phyloP scores from a whole-genome alignment of 345 rosid species.

The Pseudoturritis turrita region DNA sequence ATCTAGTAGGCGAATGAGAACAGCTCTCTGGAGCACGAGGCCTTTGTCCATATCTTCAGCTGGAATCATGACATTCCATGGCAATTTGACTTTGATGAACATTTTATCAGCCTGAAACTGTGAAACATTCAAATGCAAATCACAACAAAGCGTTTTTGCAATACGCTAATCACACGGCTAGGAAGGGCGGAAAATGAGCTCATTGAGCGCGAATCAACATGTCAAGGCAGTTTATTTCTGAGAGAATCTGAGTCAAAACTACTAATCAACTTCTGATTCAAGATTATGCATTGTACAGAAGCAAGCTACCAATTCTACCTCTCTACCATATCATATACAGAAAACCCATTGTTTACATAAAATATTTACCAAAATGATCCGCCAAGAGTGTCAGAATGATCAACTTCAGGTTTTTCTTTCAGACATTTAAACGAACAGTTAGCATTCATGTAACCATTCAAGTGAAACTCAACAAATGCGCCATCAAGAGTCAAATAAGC shows the following conservation, averaged over 20 bases:
- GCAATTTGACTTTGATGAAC: constrained; percentile 61
- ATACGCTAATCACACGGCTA: background rate
- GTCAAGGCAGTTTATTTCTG: background rate
- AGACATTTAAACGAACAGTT: constrained; percentile 5
- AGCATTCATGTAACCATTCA: background rate
- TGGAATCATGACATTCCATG: constrained; percentile 62
- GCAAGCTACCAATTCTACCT: background rate
- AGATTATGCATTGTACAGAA: background rate
- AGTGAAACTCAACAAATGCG: background rate
- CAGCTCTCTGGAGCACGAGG: constrained; percentile 51
- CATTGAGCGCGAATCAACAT: background rate
- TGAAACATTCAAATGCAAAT: background rate
- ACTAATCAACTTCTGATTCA: background rate
- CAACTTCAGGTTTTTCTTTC: background rate
- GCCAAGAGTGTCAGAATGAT: background rate
- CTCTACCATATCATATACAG: background rate
- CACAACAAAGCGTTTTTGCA: background rate
- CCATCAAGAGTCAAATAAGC: background rate
- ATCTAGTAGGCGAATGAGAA: constrained; percentile 49
- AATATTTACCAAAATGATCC: background rate
- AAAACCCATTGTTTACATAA: background rate
- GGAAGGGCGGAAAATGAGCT: background rate
- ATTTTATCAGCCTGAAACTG: constrained; percentile 22
- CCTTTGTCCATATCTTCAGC: constrained; percentile 58
- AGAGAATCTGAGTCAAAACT: background rate